These are phyloP conservation scores for Lentinula aciculospora DNA, from an alignment of 768 basidiomycete species.

Conservation along the genomic window DNA sequence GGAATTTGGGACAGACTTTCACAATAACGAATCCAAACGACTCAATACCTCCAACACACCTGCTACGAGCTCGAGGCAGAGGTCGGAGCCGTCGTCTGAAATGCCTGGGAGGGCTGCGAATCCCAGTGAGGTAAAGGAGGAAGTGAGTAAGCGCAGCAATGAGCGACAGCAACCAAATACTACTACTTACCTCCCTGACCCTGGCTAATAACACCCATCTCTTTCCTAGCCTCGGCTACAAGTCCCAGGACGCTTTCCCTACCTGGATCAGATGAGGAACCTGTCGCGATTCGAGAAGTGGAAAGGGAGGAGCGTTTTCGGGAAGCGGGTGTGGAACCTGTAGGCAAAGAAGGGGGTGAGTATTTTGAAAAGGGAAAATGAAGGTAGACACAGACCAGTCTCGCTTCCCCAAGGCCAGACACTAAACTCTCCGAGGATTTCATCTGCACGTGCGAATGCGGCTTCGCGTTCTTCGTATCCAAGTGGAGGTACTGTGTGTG, in stretches of 20 bases:
- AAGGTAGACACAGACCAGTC: constrained; percentile 8
- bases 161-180: neutral
- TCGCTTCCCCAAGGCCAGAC: constrained; percentile 76
- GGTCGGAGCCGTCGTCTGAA: constrained; percentile 50
- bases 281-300: constrained; percentile 47
- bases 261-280: constrained; percentile 38
- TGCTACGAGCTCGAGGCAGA: constrained; percentile 85
- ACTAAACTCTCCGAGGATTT: constrained; percentile 87
- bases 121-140: neutral
- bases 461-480: constrained; percentile 92
- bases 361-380: neutral
- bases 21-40: constrained; percentile 84
- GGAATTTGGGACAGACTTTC: too few relatives aligned
- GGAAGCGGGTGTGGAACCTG: constrained; percentile 17
- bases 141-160: neutral
- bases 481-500: constrained; percentile 24
- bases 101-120: neutral
- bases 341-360: neutral
- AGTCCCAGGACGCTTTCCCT: constrained; percentile 71
- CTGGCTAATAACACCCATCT: constrained; percentile 35
- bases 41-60: constrained; percentile 92
- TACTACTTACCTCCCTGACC: neutral
- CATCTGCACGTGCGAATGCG: constrained; percentile 91
- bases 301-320: constrained; percentile 30
- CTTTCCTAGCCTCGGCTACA: constrained; percentile 67